Conservation (phyloP, 1,284 basidiomycete genomes). For the Moniliophthora roreri region DNA sequence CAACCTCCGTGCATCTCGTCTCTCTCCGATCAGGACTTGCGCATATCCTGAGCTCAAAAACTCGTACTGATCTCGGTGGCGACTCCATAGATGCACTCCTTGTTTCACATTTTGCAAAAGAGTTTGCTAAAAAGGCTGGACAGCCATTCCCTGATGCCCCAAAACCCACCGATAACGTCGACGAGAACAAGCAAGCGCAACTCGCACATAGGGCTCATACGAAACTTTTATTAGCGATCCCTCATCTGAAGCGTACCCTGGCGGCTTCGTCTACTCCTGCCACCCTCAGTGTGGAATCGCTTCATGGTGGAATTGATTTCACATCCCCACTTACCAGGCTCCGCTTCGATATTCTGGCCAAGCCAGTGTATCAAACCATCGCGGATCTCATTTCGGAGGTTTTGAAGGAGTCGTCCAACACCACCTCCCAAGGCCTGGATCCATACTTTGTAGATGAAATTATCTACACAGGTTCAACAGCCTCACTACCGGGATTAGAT, state of each 20-base stretch:
- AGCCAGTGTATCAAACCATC: constrained; percentile 73
- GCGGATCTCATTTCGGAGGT: constrained; percentile 62
- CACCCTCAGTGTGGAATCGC: constrained; percentile 88
- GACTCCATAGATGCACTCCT: constrained; percentile 80
- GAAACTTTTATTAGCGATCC: constrained; percentile 90
- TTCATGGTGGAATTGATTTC: constrained; percentile 94
- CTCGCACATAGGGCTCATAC: constrained; percentile 88
- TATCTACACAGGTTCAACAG: constrained; percentile 88
- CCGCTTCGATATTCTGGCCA: constrained; percentile 89
- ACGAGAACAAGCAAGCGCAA: constrained; percentile 42
- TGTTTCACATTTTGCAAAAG: constrained; percentile 91
- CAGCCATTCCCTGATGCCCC: constrained; percentile 25
- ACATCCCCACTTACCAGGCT: constrained; percentile 92
- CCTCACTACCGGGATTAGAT: constrained; percentile 84
- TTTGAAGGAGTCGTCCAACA: constrained; percentile 29
- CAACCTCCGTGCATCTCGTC: constrained; percentile 59
- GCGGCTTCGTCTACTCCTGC: constrained; percentile 87
- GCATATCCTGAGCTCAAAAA: constrained; percentile 53
- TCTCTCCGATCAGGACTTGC: constrained; percentile 69
- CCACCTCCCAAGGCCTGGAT: constrained; percentile 62
- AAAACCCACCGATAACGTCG: constrained; percentile 58
- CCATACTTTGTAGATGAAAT: constrained; percentile 86
- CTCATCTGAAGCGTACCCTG: constrained; percentile 94
- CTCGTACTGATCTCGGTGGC: constrained; percentile 50
- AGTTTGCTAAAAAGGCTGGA: constrained; percentile 98